Base-by-base conservation (phyloP, 139 green algal genomes). In the Closterium sp. region DNA sequence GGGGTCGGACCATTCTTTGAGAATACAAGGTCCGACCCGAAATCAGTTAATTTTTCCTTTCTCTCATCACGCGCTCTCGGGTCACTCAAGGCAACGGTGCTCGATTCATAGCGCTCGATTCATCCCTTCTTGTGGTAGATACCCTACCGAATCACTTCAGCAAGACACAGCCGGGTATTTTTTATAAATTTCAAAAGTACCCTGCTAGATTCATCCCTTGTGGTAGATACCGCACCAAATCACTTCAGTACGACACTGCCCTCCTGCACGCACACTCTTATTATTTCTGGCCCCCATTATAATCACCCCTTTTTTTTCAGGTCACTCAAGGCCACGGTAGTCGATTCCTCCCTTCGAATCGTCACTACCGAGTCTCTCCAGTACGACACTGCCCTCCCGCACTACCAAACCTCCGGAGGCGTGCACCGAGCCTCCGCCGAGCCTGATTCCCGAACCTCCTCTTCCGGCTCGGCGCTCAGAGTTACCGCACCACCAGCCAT, bases 371-470 rank as follows among this genome's bases (percentile, higher is more conserved):
- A 87, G 5, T 76, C 87, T 28, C 34, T 93, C 64, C 33, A 93
- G 7, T 93, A 85, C 6, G 90, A 93, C 66, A 43, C 87, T 16
- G 88, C 33, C 33, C 87, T 93, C 16, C 90, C 90, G 6, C 87
- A 93, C 84, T 93, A 93, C 32, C n/a, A 31, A 64, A 93, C 90
- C 32, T 84, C 92, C 3, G 90, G 81, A 32, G 90, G 90, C 19
- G 90, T 93, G 0, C 85, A 92, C 87, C 43, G 43, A 28, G 43
- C 43, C 43, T 69, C 43, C 43, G 43, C 43, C 43, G 43, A 69
- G 12, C 43, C 43, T 69, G 43, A 69, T 69, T 69, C 43, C 43
- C 43, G 43, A 69, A 2, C 43, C 43, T 69, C 43, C 43, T 69
- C 43, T 12, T 69, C 43, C 21, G 43, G 43, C 43, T 69, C 43